Base-by-base conservation (phyloP, 768 basidiomycete species). In the Podaxis mareebaensis region DNA sequence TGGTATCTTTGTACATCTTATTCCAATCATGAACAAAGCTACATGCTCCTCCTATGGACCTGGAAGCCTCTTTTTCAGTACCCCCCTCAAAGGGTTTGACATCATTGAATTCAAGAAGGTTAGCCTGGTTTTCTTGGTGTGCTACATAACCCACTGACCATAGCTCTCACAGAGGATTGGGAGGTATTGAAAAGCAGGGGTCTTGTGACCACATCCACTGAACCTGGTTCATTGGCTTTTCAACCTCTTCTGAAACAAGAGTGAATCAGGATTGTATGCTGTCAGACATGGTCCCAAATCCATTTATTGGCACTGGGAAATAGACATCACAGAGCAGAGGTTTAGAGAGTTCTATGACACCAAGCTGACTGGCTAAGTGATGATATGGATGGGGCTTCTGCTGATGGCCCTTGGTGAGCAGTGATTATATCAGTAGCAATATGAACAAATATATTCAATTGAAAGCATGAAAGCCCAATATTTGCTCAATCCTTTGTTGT, bases 251-350 rank as follows among this genome's bases (percentile, higher is more conserved):
- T 13, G 15, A 10, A 48, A 33, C 42, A n/a, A 42, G 30, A 20
- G 20, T 12, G 52, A 40, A n/a, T 40, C 49, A 0, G 51, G 39
- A 4, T 33, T 61, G 3, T 61, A 42, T 28, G 10, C 4, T 7
- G 17, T 42, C 1, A 39, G 60, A 40, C 51, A 42, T 12, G 60
- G 60, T 3, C 1, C 12, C 2, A 61, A 53, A 53, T 52, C 60
- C 7, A 53, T 20, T 1, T 61, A 28, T 17, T 61, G 60, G 60
- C 44, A 28, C 17, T 61, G 60, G 60, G 52, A 61, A n/a, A 40
- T 53, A 12, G 30, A 53, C 12, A 2, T 12, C 24, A 7, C 10
- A 2, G 10, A 13, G 0, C 6, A 36, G 3, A 20, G 10, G 4
- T 53, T 26, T 44, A 39, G 36, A 4, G 36, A 38, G 5, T 26